Base-by-base conservation (phyloP, 1,139 yeast species). In the Yamadazyma triangularis region DNA sequence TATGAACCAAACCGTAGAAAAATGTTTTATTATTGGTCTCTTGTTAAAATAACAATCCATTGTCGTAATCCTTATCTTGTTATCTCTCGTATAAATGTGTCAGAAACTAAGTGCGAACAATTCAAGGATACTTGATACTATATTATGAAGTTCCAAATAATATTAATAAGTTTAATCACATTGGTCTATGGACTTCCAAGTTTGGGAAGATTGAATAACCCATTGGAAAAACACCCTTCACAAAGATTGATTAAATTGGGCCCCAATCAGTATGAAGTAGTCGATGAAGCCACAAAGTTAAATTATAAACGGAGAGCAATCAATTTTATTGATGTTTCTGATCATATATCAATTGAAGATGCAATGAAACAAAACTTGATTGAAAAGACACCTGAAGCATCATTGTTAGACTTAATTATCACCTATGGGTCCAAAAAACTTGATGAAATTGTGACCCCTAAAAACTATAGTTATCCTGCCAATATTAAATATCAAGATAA, bases 241-340 rank as follows among this genome's bases (percentile, higher is more conserved):
- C 15, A 50, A 22, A 45, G 70, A 25, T 39, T 67, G 15, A 54
- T 68, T 43, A 68, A 68, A 42, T 39, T 58, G 19, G 67, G 68
- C 0, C 68, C 71, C 3, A 44, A 48, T 20, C 57, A 63, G 13
- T 60, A 63, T 29, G 53, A 63, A 27, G 50, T 68, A 32, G 74
- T 74, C 29, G 54, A 68, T 11, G 93, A 84, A 47, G 51, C 54
- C 6, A 79, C 79, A 28, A 79, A 84, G 52, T 53, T 76, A 34
- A 51, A 55, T 8, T 61, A 81, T 38, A 73, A 66, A 47, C 65
- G 80, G 34, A 54, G 65, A 16, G 79, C 82, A 27, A 56, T 68
- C 24, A 70, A 65, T 24, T 86, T 84, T 51, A 73, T 86, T 42
- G 95, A 87, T 56, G 70, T 86, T 24, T 84, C 95, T 6, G 64